phyloP scores from a whole-genome alignment of 352 stramenopile species.

The Phytophthora fragariaefolia region DNA sequence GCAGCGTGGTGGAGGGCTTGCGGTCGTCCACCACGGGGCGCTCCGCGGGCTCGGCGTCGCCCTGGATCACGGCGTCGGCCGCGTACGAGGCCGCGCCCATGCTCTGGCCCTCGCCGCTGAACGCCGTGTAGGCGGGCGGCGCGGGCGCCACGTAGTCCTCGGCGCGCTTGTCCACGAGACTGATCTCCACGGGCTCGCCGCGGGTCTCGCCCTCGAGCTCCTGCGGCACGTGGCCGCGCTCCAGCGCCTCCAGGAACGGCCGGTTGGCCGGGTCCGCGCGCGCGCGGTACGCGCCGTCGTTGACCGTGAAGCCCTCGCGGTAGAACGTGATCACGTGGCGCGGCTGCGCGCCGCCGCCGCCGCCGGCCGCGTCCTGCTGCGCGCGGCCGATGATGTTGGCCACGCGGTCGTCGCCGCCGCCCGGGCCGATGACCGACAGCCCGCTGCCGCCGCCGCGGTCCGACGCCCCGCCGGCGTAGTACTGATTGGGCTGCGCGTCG shows the following conservation, averaged over 20 bases:
- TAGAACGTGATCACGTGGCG: slow-evolving; percentile 88
- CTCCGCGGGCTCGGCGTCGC: slow-evolving; percentile 39
- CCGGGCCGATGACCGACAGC: slow-evolving; percentile 73
- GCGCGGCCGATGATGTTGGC: slow-evolving; percentile 86
- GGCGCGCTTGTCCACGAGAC: slow-evolving; percentile 85
- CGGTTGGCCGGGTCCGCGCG: slow-evolving; percentile 76
- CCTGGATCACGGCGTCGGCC: slow-evolving; percentile 57
- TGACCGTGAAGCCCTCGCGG: slow-evolving; percentile 84
- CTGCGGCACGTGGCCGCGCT: slow-evolving; percentile 72
- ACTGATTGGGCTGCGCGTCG: slow-evolving; percentile 59
- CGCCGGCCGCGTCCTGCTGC: slow-evolving; percentile 65
- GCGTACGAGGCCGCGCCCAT: slow-evolving; percentile 68
- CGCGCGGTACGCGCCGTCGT: slow-evolving; percentile 77
- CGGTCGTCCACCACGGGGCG: slow-evolving; percentile 84
- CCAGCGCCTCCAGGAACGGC: slow-evolving; percentile 83
- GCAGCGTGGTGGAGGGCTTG: slow-evolving; percentile 87
- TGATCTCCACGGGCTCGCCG: slow-evolving; percentile 79
- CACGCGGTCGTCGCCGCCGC: slow-evolving; percentile 59
- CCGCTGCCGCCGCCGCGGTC: slow-evolving; percentile 77
- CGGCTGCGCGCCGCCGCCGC: slow-evolving; percentile 34
- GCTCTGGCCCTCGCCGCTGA: slow-evolving; percentile 82
- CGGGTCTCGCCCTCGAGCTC: slow-evolving; percentile 80
- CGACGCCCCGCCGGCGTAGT: slow-evolving; percentile 75
- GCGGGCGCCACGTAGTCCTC: slow-evolving; percentile 82
- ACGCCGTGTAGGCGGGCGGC: slow-evolving; percentile 85